phyloP scores from a whole-genome alignment of 441 rosid genomes.

The Raphanus hybrid region DNA sequence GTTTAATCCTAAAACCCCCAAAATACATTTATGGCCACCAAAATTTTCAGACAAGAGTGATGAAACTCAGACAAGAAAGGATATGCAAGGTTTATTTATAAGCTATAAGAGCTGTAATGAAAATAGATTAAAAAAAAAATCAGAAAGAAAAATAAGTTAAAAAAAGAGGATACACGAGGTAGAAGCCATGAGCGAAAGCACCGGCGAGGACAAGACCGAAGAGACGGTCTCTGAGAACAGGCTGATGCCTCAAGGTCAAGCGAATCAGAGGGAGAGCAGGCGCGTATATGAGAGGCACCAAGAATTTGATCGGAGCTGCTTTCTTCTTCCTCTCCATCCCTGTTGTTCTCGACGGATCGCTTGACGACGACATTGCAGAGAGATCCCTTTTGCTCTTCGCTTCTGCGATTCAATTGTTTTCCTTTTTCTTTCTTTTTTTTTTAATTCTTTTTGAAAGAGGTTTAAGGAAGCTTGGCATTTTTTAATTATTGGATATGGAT shows the following conservation, averaged over 20 bases:
- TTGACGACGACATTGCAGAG: constrained; percentile 51
- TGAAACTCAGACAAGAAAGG: too few species aligned
- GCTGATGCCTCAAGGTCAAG: constrained; percentile 67
- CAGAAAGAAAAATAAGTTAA: neutral
- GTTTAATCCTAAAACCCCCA: too few species aligned
- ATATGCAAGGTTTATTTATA: too few species aligned
- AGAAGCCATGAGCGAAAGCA: constrained; percentile 85
- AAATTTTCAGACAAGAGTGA: too few species aligned
- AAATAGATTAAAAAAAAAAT: neutral
- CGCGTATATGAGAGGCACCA: constrained; percentile 90
- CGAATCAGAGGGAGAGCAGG: constrained; percentile 95
- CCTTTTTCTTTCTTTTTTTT: too few species aligned
- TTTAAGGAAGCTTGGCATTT: too few species aligned
- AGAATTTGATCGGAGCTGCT: constrained; percentile 74
- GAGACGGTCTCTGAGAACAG: constrained; percentile 82
- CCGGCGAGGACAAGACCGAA: constrained; percentile 80
- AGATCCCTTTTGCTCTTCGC: constrained; percentile 8
- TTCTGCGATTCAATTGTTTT: constrained; percentile 16
- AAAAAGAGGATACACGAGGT: constrained; percentile 86
- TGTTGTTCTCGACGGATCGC: constrained; percentile 46
- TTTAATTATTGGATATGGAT: too few species aligned
- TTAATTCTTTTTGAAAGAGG: too few species aligned
- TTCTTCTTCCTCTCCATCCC: constrained; percentile 53
- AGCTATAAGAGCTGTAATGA: too few species aligned
- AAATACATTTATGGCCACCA: too few species aligned